phyloP scores from a whole-genome alignment of 2,329 filamentous ascomycete genomes.

The Phyllosticta citribraziliensis region DNA sequence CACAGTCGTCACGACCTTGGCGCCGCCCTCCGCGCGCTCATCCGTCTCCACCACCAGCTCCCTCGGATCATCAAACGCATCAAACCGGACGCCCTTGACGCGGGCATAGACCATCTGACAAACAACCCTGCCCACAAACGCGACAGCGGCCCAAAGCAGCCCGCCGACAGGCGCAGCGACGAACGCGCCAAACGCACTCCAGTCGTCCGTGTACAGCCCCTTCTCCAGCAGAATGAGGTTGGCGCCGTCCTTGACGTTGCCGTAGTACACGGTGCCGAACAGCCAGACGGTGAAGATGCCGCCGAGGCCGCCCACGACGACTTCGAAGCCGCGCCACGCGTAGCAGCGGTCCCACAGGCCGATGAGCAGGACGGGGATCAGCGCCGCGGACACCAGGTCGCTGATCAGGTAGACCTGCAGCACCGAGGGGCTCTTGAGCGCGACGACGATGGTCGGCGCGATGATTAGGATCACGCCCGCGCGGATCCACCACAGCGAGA shows the following conservation, averaged over 20 bases:
- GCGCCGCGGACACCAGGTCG: slow-evolving; percentile 66
- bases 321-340: slow-evolving; percentile 73
- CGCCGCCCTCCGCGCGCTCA: neutral
- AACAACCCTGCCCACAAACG: slow-evolving; percentile 49
- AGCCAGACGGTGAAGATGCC: slow-evolving; percentile 73
- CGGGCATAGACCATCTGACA: slow-evolving; percentile 51
- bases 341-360: slow-evolving; percentile 56
- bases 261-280: slow-evolving; percentile 69
- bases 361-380: slow-evolving; percentile 65
- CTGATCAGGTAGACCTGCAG: slow-evolving; percentile 77
- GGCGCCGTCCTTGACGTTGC: slow-evolving; percentile 51
- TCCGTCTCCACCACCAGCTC: neutral
- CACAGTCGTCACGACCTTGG: neutral
- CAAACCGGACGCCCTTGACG: slow-evolving; percentile 51
- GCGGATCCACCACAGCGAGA: slow-evolving; percentile 67
- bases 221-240: slow-evolving; percentile 62
- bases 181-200: slow-evolving; percentile 73
- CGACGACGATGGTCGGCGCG: slow-evolving; percentile 63
- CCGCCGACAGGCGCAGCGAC: slow-evolving; percentile 70
- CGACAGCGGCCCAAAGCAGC: slow-evolving; percentile 58
- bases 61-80: slow-evolving; percentile 52
- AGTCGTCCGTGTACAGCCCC: slow-evolving; percentile 67
- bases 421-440: slow-evolving; percentile 62
- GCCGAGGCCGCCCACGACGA: slow-evolving; percentile 66
- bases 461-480: slow-evolving; percentile 60